Percentiles rank a stretch among this genome's conserved stretches.
phyloP scores from a whole-genome alignment of 139 green algal genomes.

The Chlorella vulgaris region DNA sequence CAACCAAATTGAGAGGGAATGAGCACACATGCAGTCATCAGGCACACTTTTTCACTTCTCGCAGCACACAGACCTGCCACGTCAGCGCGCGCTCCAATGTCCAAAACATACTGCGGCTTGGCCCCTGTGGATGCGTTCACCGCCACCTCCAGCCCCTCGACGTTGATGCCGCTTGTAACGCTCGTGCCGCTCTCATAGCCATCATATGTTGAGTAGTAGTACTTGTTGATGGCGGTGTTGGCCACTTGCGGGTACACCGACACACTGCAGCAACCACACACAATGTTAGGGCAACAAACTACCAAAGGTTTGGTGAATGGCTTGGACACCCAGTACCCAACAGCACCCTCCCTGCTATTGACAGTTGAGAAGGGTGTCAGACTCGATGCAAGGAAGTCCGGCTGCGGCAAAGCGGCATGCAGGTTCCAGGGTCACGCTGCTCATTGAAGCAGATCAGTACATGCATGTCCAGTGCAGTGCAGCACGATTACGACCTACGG shows the following conservation, averaged over 20 bases:
- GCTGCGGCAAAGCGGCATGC: no score
- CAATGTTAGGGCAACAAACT: not conserved
- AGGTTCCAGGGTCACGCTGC: no score
- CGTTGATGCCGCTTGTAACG: not conserved
- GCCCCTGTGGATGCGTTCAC: not conserved
- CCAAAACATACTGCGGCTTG: not conserved
- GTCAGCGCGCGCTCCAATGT: not conserved
- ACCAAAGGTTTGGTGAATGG: not conserved
- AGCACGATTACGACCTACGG: not conserved
- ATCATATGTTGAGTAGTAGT: not conserved
- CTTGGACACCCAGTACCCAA: not conserved
- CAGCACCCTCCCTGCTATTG: no score
- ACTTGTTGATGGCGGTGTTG: not conserved
- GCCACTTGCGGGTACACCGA: slow-evolving; percentile 9
- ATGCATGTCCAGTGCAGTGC: not conserved
- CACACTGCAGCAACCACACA: slow-evolving; percentile 15
- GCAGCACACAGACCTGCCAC: not conserved
- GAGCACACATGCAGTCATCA: no score
- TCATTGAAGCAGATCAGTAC: not conserved
- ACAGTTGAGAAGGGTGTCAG: no score
- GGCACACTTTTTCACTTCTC: no score
- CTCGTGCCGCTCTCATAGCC: no score
- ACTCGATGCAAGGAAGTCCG: no score
- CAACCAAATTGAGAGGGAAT: no score
- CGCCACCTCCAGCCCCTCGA: not conserved